Evolutionary conservation across 129 eudicot genomes (phyloP).

Genomic region (Apium graveolens): DNA sequence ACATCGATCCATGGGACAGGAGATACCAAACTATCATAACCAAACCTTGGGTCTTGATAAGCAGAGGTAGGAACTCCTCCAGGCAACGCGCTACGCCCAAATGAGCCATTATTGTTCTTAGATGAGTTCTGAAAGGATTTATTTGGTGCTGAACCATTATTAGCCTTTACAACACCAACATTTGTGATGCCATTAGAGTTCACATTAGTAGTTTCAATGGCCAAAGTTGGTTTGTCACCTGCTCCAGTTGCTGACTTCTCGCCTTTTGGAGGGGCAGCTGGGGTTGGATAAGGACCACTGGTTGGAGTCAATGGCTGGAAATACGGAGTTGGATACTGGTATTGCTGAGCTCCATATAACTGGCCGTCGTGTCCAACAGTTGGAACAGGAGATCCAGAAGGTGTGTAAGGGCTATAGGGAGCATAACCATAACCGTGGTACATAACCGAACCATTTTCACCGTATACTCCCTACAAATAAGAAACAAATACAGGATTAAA

Average conservation of each 20-base stretch:
- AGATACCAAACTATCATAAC: constrained; percentile 46
- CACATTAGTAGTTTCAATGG: constrained; percentile 41
- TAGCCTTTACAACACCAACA: constrained; percentile 41
- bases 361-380: constrained; percentile 70
- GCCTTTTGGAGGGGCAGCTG: constrained; percentile 41
- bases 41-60: constrained; percentile 56
- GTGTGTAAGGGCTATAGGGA: constrained; percentile 64
- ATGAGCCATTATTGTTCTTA: constrained; percentile 30
- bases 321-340: constrained; percentile 64
- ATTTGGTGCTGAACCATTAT: constrained; percentile 28
- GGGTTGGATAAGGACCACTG: constrained; percentile 38
- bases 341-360: constrained; percentile 66
- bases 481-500: neutral
- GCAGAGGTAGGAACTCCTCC: constrained; percentile 19
- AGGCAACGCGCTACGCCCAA: constrained; percentile 36
- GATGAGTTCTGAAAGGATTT: constrained; percentile 44
- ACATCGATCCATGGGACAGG: constrained; percentile 56
- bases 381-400: constrained; percentile 69
- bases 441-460: constrained; percentile 59
- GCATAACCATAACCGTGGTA: constrained; percentile 67
- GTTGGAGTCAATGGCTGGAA: constrained; percentile 56
- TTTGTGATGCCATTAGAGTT: constrained; percentile 34
- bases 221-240: constrained; percentile 37
- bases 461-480: constrained; percentile 49
- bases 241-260: constrained; percentile 40